Percentiles rank a stretch among this genome's conserved stretches.
These are phyloP conservation scores for Elaeagnus macrophylla DNA, from an alignment of 306 rosid genomes.

Conservation along the genomic window DNA sequence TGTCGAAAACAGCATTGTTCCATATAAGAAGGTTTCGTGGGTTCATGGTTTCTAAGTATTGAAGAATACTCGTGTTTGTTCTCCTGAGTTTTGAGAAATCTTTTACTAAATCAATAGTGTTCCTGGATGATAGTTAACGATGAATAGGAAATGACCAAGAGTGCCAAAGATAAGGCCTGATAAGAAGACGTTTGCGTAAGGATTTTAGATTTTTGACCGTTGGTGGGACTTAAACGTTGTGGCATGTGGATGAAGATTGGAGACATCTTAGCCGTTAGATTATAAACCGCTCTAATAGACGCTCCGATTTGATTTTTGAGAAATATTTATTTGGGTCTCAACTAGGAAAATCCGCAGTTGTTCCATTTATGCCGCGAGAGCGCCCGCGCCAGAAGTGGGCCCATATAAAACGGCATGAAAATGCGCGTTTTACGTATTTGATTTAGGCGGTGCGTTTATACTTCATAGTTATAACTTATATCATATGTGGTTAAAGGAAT, in stretches of 20 bases:
- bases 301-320: conserved; percentile 43
- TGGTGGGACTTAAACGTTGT: conserved; percentile 32
- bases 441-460: too few relatives aligned
- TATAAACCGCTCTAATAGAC: conserved; percentile 38
- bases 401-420: too few relatives aligned
- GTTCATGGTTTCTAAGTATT: conserved; percentile 36
- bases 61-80: conserved; percentile 33
- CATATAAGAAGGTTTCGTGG: conserved; percentile 48
- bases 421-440: too few relatives aligned
- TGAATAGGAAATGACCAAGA: not conserved
- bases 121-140: not conserved
- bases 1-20: conserved; percentile 61
- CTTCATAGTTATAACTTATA: too few relatives aligned
- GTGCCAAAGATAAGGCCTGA: not conserved
- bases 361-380: too few relatives aligned
- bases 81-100: conserved; percentile 3
- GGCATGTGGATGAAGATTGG: conserved; percentile 8
- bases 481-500: too few relatives aligned
- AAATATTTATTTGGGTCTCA: not conserved
- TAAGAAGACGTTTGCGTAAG: conserved; percentile 10
- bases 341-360: too few relatives aligned
- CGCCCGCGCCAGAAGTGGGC: too few relatives aligned
- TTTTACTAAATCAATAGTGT: not conserved
- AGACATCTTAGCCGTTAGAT: conserved; percentile 36
- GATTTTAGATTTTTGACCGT: conserved; percentile 54